Evolutionary conservation across 176 grass and related monocot genomes (phyloP).

Genomic region (Triticum monococcum): DNA sequence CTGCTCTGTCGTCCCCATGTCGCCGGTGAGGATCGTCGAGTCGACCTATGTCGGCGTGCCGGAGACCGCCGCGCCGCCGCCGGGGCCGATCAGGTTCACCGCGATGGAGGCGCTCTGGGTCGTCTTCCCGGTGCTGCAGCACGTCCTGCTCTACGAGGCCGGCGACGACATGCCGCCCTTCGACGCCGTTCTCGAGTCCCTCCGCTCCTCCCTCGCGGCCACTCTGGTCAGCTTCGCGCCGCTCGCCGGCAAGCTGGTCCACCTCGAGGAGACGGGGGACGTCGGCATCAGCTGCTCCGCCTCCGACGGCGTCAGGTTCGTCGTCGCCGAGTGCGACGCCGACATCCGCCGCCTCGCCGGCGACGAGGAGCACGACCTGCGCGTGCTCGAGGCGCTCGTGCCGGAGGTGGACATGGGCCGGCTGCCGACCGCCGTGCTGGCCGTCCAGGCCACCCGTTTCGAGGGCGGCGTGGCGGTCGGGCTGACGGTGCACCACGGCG

Average conservation of each 20-base stretch:
- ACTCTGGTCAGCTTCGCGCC: slow-evolving; percentile 26
- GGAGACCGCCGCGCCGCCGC: neutral
- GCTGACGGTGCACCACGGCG: slow-evolving; percentile 26
- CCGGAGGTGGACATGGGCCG: slow-evolving; percentile 34
- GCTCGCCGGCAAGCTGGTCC: slow-evolving; percentile 39
- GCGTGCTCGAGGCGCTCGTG: slow-evolving; percentile 29
- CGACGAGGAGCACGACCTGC: slow-evolving; percentile 40
- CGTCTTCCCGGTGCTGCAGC: neutral
- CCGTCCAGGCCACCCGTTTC: slow-evolving; percentile 44
- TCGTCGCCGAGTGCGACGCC: slow-evolving; percentile 42
- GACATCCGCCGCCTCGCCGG: slow-evolving; percentile 28
- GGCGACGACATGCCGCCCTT: slow-evolving; percentile 17
- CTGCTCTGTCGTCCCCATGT: neutral
- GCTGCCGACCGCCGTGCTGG: slow-evolving; percentile 41
- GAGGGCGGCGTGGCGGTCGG: neutral
- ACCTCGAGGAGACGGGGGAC: slow-evolving; percentile 21
- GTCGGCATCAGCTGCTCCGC: slow-evolving; percentile 36
- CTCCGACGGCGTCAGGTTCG: slow-evolving; percentile 29
- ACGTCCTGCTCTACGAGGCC: slow-evolving; percentile 34
- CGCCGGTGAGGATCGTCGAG: slow-evolving; percentile 14
- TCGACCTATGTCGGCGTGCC: slow-evolving; percentile 1
- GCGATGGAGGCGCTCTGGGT: slow-evolving; percentile 35
- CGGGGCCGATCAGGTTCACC: slow-evolving; percentile 26
- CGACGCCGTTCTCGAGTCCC: slow-evolving; percentile 7
- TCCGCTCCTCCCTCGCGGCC: slow-evolving; percentile 20